These are phyloP conservation scores for Xerocomus brunneocitrinus DNA, from an alignment of 768 basidiomycete species.

Conservation along the genomic window DNA sequence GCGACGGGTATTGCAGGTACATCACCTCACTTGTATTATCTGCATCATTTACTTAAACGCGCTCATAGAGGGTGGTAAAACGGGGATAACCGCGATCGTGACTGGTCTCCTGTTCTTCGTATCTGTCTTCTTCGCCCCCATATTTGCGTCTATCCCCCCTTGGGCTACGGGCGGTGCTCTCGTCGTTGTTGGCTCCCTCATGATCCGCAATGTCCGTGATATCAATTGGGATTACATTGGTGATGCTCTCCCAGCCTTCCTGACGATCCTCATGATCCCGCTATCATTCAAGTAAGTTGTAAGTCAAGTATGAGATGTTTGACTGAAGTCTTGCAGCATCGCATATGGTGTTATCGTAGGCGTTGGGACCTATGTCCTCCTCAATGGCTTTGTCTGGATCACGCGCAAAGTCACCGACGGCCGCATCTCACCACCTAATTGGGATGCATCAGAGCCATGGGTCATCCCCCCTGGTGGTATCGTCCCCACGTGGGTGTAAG, in stretches of 20 bases:
- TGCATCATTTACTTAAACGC: conserved; percentile 5
- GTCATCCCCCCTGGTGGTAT: conserved; percentile 67
- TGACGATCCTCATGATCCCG: conserved; percentile 76
- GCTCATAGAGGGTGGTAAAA: conserved; percentile 75
- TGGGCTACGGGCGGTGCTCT: conserved; percentile 89
- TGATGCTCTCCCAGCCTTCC: conserved; percentile 82
- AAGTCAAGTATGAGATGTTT: background rate
- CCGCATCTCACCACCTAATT: conserved; percentile 60
- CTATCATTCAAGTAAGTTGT: conserved; percentile 65
- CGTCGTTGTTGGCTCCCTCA: conserved; percentile 81
- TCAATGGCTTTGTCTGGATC: conserved; percentile 66
- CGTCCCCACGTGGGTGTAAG: conserved; percentile 64
- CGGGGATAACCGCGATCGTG: conserved; percentile 73
- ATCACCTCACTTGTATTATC: conserved; percentile 11
- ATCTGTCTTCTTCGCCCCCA: conserved; percentile 82
- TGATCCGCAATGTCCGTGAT: conserved; percentile 82
- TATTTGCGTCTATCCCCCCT: conserved; percentile 80
- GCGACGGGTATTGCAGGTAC: conserved; percentile 73
- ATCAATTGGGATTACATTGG: conserved; percentile 90
- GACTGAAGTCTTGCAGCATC: conserved; percentile 46
- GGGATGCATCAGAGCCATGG: conserved; percentile 65
- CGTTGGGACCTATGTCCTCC: conserved; percentile 59
- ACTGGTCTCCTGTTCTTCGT: conserved; percentile 76
- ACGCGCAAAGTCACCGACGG: conserved; percentile 53
- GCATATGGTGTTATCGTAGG: conserved; percentile 88